Evolutionary conservation across 2,329 filamentous ascomycete genomes (phyloP).

Genomic region (Phialemoniopsis sp.): DNA sequence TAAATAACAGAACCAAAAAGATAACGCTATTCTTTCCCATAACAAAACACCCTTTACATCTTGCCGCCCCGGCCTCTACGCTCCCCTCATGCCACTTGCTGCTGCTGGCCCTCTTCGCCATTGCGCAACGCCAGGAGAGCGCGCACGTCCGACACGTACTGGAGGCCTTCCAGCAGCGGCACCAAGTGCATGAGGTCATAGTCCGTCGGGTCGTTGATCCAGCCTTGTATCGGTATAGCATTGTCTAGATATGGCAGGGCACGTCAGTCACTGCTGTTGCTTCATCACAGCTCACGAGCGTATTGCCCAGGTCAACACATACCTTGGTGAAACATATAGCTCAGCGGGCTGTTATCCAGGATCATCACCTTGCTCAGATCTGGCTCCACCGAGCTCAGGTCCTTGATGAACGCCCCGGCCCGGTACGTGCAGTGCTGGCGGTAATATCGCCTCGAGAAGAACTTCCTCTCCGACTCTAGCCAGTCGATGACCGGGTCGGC

Average conservation of each 20-base stretch:
- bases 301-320: slow-evolving; percentile 22
- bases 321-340: slow-evolving; percentile 99
- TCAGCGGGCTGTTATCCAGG: slow-evolving; percentile 95
- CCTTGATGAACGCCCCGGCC: slow-evolving; percentile 97
- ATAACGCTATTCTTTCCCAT: no score
- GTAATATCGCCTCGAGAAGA: slow-evolving; percentile 91
- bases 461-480: slow-evolving; percentile 95
- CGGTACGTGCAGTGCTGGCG: slow-evolving; percentile 95
- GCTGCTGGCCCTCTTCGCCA: slow-evolving; percentile 66
- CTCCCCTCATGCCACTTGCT: slow-evolving; percentile 37
- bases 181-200: slow-evolving; percentile 91
- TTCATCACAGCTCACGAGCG: no score
- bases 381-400: slow-evolving; percentile 91
- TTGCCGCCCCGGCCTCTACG: not conserved
- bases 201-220: slow-evolving; percentile 98
- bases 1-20: no score
- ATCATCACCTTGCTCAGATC: slow-evolving; percentile 99
- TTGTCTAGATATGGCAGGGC: slow-evolving; percentile 73
- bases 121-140: slow-evolving; percentile 84
- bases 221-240: slow-evolving; percentile 97
- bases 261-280: no score
- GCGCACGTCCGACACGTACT: slow-evolving; percentile 94
- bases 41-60: no score
- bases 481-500: slow-evolving; percentile 98
- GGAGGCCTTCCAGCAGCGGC: slow-evolving; percentile 86